phyloP scores from a whole-genome alignment of 2,329 filamentous ascomycete genomes.

The Emydomyces testavorans region DNA sequence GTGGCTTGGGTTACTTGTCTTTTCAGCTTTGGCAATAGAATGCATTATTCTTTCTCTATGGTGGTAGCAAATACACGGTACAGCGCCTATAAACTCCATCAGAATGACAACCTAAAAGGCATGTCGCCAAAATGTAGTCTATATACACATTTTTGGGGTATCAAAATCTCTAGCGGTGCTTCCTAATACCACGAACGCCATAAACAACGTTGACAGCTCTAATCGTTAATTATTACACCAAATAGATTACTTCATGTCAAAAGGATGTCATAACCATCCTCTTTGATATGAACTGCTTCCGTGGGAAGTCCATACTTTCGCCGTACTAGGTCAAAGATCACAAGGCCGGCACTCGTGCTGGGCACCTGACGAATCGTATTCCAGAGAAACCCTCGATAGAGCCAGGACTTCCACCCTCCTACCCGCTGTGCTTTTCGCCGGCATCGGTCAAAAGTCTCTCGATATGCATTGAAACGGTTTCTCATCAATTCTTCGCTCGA shows the following conservation, averaged over 20 bases:
- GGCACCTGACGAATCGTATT: constrained; percentile 50
- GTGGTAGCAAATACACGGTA: too few species aligned
- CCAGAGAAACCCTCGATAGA: constrained; percentile 47
- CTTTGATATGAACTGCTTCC: constrained; percentile 44
- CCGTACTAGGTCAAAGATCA: constrained; percentile 54
- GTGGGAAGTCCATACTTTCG: constrained; percentile 47
- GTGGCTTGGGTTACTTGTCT: too few species aligned
- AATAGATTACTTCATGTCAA: constrained; percentile 30
- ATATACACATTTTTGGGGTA: too few species aligned
- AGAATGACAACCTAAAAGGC: too few species aligned
- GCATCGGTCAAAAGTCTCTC: constrained; percentile 48
- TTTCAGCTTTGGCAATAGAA: too few species aligned
- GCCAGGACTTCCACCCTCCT: constrained; percentile 45
- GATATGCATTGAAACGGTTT: constrained; percentile 50
- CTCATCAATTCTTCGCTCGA: constrained; percentile 36
- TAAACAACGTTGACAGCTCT: neutral
- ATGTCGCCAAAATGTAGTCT: too few species aligned
- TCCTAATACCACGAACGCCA: neutral
- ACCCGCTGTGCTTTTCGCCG: constrained; percentile 39
- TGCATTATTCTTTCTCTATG: too few species aligned
- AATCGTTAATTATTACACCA: neutral
- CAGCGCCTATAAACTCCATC: too few species aligned
- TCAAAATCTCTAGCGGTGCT: neutral
- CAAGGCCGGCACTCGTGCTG: constrained; percentile 52
- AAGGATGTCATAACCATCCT: constrained; percentile 52